Conservation (phyloP, 2,329 filamentous ascomycete genomes). For the Cercospora sp. region DNA sequence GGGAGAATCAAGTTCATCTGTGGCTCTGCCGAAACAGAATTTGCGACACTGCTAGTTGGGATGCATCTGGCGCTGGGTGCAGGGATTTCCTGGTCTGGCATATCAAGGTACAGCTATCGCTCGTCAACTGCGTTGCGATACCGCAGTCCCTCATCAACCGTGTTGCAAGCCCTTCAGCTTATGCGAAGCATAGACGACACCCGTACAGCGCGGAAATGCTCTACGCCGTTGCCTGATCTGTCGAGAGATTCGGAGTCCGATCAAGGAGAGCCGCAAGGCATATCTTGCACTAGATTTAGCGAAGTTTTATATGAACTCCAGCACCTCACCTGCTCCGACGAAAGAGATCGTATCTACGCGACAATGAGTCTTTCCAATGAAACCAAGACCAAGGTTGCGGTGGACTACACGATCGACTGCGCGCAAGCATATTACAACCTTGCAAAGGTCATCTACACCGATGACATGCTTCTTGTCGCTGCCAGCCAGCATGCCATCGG, state of each 20-base stretch:
- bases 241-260: not conserved
- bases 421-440: not conserved
- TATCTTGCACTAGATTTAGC: not conserved
- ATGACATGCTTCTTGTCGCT: not conserved
- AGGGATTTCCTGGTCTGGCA: not conserved
- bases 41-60: not conserved
- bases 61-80: not conserved
- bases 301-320: not conserved
- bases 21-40: not conserved
- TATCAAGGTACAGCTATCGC: not conserved
- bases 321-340: not conserved
- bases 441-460: not conserved
- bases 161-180: not conserved
- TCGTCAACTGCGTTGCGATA: not conserved
- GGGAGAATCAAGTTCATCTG: not conserved
- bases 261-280: not conserved
- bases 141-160: not conserved
- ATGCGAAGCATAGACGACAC: not conserved
- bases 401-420: not conserved
- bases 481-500: not conserved
- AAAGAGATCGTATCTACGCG: not conserved
- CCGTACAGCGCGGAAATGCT: not conserved
- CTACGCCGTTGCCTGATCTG: not conserved
- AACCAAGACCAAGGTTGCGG: not conserved
- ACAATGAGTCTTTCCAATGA: not conserved